Percentiles rank a stretch among this genome's conserved stretches.
phyloP scores from a whole-genome alignment of 352 stramenopile species.

The Globisporangium polare region DNA sequence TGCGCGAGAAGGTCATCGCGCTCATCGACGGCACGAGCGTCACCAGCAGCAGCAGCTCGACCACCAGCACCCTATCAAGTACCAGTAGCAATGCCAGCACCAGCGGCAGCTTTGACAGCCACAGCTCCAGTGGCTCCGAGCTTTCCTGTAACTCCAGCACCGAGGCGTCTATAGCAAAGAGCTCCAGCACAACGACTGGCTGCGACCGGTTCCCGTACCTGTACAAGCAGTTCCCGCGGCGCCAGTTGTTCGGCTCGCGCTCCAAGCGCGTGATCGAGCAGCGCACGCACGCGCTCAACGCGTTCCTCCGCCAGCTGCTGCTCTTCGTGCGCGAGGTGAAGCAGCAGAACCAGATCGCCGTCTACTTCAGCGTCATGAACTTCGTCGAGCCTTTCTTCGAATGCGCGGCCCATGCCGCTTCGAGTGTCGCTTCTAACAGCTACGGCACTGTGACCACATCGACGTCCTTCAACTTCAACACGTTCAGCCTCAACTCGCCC shows the following conservation, averaged over 20 bases:
- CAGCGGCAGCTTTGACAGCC: constrained; percentile 3
- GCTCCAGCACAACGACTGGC: constrained; percentile 11
- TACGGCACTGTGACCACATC: background rate
- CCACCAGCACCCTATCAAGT: background rate
- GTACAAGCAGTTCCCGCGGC: constrained; percentile 63
- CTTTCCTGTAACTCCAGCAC: constrained; percentile 3
- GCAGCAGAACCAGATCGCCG: constrained; percentile 54
- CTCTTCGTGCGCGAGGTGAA: constrained; percentile 49
- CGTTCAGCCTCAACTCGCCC: constrained; percentile 10
- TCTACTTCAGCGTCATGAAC: constrained; percentile 73
- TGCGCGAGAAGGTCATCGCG: constrained; percentile 60
- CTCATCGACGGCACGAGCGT: constrained; percentile 45
- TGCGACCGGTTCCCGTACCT: constrained; percentile 53
- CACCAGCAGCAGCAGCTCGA: background rate
- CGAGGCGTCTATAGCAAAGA: constrained; percentile 16
- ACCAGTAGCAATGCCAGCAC: constrained; percentile 6
- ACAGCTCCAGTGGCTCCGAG: constrained; percentile 13
- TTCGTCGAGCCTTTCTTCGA: constrained; percentile 67
- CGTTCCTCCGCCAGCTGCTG: constrained; percentile 56
- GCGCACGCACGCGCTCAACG: constrained; percentile 52
- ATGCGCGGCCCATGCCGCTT: constrained; percentile 30
- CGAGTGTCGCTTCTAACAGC: background rate
- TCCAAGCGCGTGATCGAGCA: constrained; percentile 68
- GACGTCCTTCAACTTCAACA: constrained; percentile 3
- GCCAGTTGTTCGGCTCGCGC: constrained; percentile 59